Evolutionary conservation across 805 yeast species (phyloP), one percentile per base, ranked within the genome.

Genomic region (Osmozyma mogii): DNA sequence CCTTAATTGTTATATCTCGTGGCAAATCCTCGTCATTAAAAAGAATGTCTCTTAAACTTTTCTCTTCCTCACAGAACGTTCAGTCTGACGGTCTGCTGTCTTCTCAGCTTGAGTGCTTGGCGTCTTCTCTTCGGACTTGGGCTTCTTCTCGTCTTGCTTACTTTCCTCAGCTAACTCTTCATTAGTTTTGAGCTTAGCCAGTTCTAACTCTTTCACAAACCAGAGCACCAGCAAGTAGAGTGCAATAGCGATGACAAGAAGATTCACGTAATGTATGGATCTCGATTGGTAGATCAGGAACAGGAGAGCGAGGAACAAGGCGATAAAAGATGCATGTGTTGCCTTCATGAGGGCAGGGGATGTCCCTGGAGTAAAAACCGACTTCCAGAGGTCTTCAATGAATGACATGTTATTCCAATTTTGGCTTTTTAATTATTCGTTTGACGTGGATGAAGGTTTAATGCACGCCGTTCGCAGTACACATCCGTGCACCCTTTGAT

Each of bases 331-430:
- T 2, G 62, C 68, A 51, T 92, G 96, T 0, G 96, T 89, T 2
- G 97, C 96, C 22, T 68, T 65, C n/a, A 87, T 66, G 29, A 92
- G 67, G 1, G 94, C 85, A 1, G 96, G 96, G 1, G 92, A 73
- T 1, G 95, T 75, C 1, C 98, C 98, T 5, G 97, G 96, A 11
- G 84, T 78, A 56, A 89, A 84, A 16, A 92, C 74, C 9, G 95
- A 83, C 32, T 82, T 78, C 96, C 96, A 88, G 25, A 89, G 67
- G 15, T 82, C 94, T 15, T 56, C 61, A 21, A 81, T 35, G 49
- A 77, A 77, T 11, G 57, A 37, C 56, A 65, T 57, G n/a, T n/a
- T n/a, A n/a, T n/a, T n/a, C n/a, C n/a, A n/a, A n/a, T n/a, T n/a
- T n/a, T n/a, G n/a, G n/a, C n/a, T n/a, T n/a, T n/a, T n/a, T n/a